Base-by-base conservation (phyloP, 1,284 basidiomycete genomes). In the Ceratobasidium theobromae region DNA sequence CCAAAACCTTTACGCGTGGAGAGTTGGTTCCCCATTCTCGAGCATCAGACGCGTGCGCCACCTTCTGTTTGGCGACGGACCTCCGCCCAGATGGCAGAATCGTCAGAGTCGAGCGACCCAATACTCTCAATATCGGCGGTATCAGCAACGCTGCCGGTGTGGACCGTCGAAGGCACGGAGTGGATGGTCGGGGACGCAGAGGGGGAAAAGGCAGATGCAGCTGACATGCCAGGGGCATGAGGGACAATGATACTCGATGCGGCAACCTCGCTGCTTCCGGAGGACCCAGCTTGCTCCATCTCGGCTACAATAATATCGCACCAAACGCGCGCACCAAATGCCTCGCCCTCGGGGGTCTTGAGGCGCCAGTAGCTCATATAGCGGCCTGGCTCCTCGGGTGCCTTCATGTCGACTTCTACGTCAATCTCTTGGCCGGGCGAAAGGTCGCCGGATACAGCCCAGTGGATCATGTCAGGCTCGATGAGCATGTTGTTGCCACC, bases 351-450 rank as follows among this genome's bases (percentile, higher is more conserved):
- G 1, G 80, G 81, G 72, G 88, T 84, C 69, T 78, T 83, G 65
- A 93, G 74, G 32, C 85, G 79, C 88, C 89, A 93, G 71, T 89
- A 90, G 62, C 86, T 81, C 58, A 86, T 81, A 75, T 90, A 91
- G 60, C 83, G 81, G 12, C 89, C 89, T 1, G 86, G 80, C 23
- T 75, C 72, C 55, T 91, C 89, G 16, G 91, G 91, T 11, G 90
- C 91, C 83, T 89, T 90, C 73, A 92, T 79, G 68, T 90, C 88
- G n/a, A 82, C 82, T 6, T 86, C 87, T 4, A 92, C 74, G 66
- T 91, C 86, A 35, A 86, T 78, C 65, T 82, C 79, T 40, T 79
- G 79, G 28, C 87, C 86, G 41, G 82, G 76, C 48, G 77, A 73
- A 16, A 88, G 83, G 4, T 70, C 58, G 2, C 87, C 87, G 33